Evolutionary conservation across 2,329 filamentous ascomycete species (phyloP).

Genomic region (Monilinia polystroma): DNA sequence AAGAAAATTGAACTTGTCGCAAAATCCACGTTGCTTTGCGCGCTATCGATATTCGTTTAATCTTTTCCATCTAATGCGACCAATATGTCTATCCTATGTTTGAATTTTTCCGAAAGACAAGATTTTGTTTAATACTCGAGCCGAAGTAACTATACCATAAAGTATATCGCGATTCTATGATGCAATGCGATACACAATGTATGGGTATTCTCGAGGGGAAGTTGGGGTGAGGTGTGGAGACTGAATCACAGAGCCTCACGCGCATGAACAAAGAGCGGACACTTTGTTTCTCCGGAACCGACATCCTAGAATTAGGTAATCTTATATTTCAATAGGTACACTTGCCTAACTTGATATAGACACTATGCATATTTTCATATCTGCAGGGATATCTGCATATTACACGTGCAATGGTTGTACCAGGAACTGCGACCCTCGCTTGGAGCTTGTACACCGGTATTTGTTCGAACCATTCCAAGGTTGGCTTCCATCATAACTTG

Average conservation of each 20-base stretch:
- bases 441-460: too few relatives aligned
- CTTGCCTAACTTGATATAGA: too few relatives aligned
- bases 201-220: slow-evolving; percentile 15
- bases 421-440: too few relatives aligned
- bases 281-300: not conserved
- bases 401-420: too few relatives aligned
- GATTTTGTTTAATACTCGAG: not conserved
- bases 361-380: too few relatives aligned
- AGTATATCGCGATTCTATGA: slow-evolving; percentile 7
- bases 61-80: slow-evolving; percentile 10
- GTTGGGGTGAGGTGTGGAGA: slow-evolving; percentile 18
- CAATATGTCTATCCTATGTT: not conserved
- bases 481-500: too few relatives aligned
- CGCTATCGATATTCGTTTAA: slow-evolving; percentile 16
- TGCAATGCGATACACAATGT: slow-evolving; percentile 12
- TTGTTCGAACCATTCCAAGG: too few relatives aligned
- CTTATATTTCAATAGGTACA: too few relatives aligned
- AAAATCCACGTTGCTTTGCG: slow-evolving; percentile 9
- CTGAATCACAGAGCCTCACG: not conserved
- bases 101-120: not conserved
- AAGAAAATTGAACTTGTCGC: slow-evolving; percentile 3
- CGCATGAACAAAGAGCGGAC: not conserved
- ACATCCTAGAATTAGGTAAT: not conserved
- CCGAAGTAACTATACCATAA: not conserved
- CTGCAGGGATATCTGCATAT: too few relatives aligned